A percentile compares a stretch with the other conserved stretches of the same genome.
Evolutionary conservation across 2,329 filamentous ascomycete genomes (phyloP).

Genomic region (Penicillium vulpinum): DNA sequence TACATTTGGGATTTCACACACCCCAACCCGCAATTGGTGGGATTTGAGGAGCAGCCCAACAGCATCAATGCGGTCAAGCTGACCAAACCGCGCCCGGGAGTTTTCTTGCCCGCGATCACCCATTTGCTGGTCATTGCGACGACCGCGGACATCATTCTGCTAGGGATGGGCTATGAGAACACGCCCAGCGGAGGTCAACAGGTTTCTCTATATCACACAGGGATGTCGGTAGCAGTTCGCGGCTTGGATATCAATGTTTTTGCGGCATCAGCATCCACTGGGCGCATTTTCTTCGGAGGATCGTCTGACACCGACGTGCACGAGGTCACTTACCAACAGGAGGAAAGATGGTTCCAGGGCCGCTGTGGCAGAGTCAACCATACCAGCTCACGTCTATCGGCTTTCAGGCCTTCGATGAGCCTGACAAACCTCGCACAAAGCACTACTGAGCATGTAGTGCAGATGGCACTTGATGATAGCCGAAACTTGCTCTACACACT

Average conservation of each 20-base stretch:
- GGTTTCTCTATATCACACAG: conserved; percentile 82
- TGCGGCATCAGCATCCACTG: conserved; percentile 71
- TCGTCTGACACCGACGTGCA: conserved; percentile 80
- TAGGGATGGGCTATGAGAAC: conserved; percentile 73
- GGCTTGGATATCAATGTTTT: conserved; percentile 77
- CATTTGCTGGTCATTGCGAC: conserved; percentile 90
- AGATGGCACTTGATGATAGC: conserved; percentile 86
- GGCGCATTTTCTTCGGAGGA: conserved; percentile 91
- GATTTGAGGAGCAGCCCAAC: conserved; percentile 84
- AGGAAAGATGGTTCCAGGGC: conserved; percentile 94
- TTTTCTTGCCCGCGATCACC: conserved; percentile 83
- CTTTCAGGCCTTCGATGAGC: conserved; percentile 47
- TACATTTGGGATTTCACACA: conserved; percentile 98
- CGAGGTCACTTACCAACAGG: conserved; percentile 93
- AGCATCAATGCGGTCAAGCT: conserved; percentile 90
- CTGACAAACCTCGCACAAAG: conserved; percentile 38
- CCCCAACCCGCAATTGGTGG: conserved; percentile 85
- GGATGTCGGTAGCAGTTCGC: conserved; percentile 75
- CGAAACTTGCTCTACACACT: conserved; percentile 88
- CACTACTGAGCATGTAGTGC: conserved; percentile 64
- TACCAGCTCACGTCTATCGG: conserved; percentile 70
- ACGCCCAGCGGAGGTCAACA: conserved; percentile 67
- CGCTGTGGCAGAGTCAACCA: conserved; percentile 88
- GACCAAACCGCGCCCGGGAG: conserved; percentile 77
- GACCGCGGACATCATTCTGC: conserved; percentile 75